Percentiles rank a stretch among this genome's conserved stretches.
Evolutionary conservation across 306 rosid species (phyloP).

Genomic region (Cercis canadensis): DNA sequence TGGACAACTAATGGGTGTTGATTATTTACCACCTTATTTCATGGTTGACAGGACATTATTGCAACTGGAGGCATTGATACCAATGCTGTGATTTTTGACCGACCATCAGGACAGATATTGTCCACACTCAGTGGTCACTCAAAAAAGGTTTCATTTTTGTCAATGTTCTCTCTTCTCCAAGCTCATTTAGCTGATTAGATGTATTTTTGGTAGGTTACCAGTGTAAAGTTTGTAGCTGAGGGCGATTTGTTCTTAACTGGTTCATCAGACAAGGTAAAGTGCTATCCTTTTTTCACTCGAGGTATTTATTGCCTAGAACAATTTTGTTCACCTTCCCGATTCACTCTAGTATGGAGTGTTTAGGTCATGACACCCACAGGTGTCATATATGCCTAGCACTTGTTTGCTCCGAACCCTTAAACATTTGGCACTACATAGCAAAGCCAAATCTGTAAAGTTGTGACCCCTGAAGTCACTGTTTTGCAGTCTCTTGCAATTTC

Average conservation of each 20-base stretch:
- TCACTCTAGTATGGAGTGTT: neutral
- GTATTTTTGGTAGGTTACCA: constrained; percentile 66
- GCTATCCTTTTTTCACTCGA: constrained; percentile 12
- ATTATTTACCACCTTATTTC: constrained; percentile 12
- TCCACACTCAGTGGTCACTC: constrained; percentile 94
- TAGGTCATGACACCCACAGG: neutral
- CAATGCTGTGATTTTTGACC: constrained; percentile 91
- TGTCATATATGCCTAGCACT: constrained; percentile 1
- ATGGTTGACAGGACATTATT: constrained; percentile 71
- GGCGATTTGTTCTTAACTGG: constrained; percentile 77
- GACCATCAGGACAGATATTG: constrained; percentile 89
- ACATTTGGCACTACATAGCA: neutral
- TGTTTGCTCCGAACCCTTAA: constrained; percentile 1
- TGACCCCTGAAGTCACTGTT: neutral
- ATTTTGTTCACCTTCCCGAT: neutral
- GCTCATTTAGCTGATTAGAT: constrained; percentile 34
- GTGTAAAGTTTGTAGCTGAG: constrained; percentile 82
- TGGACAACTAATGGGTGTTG: constrained; percentile 9
- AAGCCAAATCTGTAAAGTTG: too few species aligned
- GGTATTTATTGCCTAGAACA: constrained; percentile 1
- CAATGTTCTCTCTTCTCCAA: constrained; percentile 1
- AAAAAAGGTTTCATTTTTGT: constrained; percentile 71
- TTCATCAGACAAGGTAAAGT: constrained; percentile 88
- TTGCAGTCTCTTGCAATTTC: neutral
- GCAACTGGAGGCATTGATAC: constrained; percentile 96